phyloP scores from a whole-genome alignment of 2,329 filamentous ascomycete genomes.

The Claviceps capensis region DNA sequence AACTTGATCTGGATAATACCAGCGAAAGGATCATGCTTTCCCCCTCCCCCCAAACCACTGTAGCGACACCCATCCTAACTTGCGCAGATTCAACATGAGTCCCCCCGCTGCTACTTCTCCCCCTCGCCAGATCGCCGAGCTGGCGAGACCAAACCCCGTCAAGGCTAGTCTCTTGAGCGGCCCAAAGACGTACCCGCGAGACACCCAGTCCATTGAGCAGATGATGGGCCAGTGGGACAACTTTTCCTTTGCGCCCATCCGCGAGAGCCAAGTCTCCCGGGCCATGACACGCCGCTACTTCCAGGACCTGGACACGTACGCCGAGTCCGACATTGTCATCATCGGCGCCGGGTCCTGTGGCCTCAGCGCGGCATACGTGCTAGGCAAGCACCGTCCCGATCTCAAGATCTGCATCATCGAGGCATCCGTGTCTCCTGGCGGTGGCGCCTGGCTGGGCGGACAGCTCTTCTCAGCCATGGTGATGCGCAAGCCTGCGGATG shows the following conservation, averaged over 20 bases:
- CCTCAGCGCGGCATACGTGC: constrained; percentile 69
- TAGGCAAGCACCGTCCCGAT: constrained; percentile 73
- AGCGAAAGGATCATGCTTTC: constrained; percentile 97
- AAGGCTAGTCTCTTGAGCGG: constrained; percentile 24
- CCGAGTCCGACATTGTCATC: constrained; percentile 89
- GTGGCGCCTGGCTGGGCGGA: constrained; percentile 84
- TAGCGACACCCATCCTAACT: constrained; percentile 15
- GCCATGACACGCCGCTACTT: constrained; percentile 95
- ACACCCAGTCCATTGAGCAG: constrained; percentile 39
- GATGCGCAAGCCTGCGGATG: constrained; percentile 83
- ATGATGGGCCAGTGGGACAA: constrained; percentile 66
- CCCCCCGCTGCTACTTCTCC: constrained; percentile 58
- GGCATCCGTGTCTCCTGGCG: constrained; percentile 73
- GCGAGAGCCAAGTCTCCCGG: constrained; percentile 82
- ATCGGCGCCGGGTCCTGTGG: constrained; percentile 83
- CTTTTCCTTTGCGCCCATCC: constrained; percentile 76
- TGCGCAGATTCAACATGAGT: constrained; percentile 47
- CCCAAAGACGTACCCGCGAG: constrained; percentile 12
- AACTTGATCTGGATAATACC: constrained; percentile 99
- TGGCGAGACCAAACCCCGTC: constrained; percentile 27
- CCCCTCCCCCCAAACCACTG: constrained; percentile 33
- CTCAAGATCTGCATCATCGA: constrained; percentile 87
- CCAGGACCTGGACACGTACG: constrained; percentile 72
- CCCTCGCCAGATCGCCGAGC: constrained; percentile 33
- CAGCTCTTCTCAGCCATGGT: constrained; percentile 94